Evolutionary conservation across 1,284 basidiomycete species (phyloP).

Genomic region (Crocinoboletus sp.): DNA sequence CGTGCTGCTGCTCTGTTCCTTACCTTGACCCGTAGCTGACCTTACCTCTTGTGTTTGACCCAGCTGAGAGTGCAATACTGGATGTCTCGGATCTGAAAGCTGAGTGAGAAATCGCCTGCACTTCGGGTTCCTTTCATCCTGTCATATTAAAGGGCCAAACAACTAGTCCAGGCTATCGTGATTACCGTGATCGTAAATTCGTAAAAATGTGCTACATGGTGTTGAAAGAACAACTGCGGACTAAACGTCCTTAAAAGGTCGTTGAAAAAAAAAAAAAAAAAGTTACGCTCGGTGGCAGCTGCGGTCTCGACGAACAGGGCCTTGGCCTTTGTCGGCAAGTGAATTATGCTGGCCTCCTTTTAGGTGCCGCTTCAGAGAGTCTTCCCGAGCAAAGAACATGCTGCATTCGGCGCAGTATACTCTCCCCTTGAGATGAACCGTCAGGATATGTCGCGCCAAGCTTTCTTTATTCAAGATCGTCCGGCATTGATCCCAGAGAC

Average conservation of each 20-base stretch:
- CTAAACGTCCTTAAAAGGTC: not conserved
- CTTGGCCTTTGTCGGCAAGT: not conserved
- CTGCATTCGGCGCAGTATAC: constrained; percentile 11
- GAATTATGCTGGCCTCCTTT: constrained; percentile 15
- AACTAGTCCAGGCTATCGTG: not conserved
- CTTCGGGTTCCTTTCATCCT: not conserved
- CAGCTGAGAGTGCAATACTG: not conserved
- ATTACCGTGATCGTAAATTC: not conserved
- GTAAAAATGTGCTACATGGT: too few relatives aligned
- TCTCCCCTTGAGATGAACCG: constrained; percentile 18
- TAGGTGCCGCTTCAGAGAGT: constrained; percentile 23
- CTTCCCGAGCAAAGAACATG: constrained; percentile 23
- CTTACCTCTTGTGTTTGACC: not conserved
- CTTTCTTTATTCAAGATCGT: constrained; percentile 25
- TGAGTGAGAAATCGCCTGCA: too few relatives aligned
- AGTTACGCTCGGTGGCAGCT: too few relatives aligned
- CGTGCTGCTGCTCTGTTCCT: not conserved
- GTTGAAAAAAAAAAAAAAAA: too few relatives aligned
- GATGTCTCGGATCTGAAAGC: not conserved
- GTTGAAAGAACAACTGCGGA: not conserved
- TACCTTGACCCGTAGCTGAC: not conserved
- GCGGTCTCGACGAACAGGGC: too few relatives aligned
- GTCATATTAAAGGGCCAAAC: too few relatives aligned
- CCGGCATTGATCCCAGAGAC: constrained; percentile 17
- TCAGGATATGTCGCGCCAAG: constrained; percentile 19